A percentile compares a stretch with the other conserved stretches of the same genome.
Conservation (phyloP, 2,329 filamentous ascomycete genomes). For the Arachnomyces sp. region DNA sequence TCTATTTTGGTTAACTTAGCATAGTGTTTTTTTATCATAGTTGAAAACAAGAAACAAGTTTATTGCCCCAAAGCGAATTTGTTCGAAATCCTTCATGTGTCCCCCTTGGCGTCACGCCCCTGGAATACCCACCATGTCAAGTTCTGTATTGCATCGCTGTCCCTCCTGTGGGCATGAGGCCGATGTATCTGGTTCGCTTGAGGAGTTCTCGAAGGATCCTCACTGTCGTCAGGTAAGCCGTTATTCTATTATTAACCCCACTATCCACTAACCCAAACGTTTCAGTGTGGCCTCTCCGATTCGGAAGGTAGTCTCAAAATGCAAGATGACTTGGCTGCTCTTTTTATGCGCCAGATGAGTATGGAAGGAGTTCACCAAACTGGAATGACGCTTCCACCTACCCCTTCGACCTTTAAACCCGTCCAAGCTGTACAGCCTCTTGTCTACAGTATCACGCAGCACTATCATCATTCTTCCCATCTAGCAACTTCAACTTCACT, state of each 20-base stretch:
- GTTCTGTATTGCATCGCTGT: conserved; percentile 31
- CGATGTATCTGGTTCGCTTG: conserved; percentile 28
- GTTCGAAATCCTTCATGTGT: conserved; percentile 12
- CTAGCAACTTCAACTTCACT: conserved; percentile 39
- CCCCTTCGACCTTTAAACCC: conserved; percentile 24
- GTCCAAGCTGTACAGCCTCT: conserved; percentile 41
- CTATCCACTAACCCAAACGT: conserved; percentile 9
- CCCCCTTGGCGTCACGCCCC: conserved; percentile 9
- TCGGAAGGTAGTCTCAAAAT: conserved; percentile 50
- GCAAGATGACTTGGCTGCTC: conserved; percentile 72
- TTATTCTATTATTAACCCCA: conserved; percentile 8
- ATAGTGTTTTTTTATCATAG: conserved; percentile 10
- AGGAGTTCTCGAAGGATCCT: conserved; percentile 30
- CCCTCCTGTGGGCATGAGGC: conserved; percentile 31
- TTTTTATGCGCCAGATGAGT: conserved; percentile 70
- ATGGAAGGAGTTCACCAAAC: conserved; percentile 38
- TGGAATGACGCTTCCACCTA: conserved; percentile 20
- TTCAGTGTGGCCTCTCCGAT: conserved; percentile 36
- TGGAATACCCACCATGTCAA: conserved; percentile 24
- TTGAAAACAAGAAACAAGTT: conserved; percentile 12
- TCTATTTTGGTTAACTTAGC: conserved; percentile 9
- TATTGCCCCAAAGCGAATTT: conserved; percentile 9
- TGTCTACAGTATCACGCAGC: conserved; percentile 68
- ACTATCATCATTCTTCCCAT: conserved; percentile 78
- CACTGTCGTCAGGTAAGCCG: conserved; percentile 35